Evolutionary conservation across 2,329 filamentous ascomycete genomes (phyloP).

Genomic region (Lachnellula occidentalis): DNA sequence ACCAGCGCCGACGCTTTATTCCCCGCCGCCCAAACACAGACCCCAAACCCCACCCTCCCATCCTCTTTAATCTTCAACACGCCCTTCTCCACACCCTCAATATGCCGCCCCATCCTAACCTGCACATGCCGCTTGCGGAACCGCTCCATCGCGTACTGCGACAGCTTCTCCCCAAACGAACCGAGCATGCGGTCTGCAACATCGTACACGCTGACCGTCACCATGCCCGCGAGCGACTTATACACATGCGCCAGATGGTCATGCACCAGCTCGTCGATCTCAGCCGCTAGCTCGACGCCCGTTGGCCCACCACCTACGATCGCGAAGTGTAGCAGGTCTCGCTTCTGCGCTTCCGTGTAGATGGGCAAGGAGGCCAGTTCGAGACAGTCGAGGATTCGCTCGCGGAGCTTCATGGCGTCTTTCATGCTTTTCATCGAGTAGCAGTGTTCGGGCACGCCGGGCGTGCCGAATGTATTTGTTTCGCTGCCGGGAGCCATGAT

Average conservation of each 20-base stretch:
- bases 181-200: slow-evolving; percentile 66
- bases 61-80: slow-evolving; percentile 33
- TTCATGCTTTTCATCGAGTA: slow-evolving; percentile 78
- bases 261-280: slow-evolving; percentile 65
- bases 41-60: slow-evolving; percentile 37
- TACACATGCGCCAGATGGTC: slow-evolving; percentile 62
- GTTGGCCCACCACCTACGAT: slow-evolving; percentile 67
- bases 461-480: slow-evolving; percentile 68
- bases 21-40: slow-evolving; percentile 66
- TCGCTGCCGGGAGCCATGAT: slow-evolving; percentile 38
- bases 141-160: slow-evolving; percentile 61
- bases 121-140: slow-evolving; percentile 61
- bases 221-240: slow-evolving; percentile 50
- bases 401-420: slow-evolving; percentile 64
- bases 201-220: slow-evolving; percentile 67
- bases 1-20: slow-evolving; percentile 62
- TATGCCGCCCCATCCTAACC: slow-evolving; percentile 63
- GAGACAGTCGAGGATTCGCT: slow-evolving; percentile 58
- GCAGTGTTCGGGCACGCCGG: slow-evolving; percentile 74
- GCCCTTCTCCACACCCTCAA: slow-evolving; percentile 36
- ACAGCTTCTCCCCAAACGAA: slow-evolving; percentile 67
- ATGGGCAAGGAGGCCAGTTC: slow-evolving; percentile 62
- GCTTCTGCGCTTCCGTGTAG: slow-evolving; percentile 47
- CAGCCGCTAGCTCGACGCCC: slow-evolving; percentile 66
- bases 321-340: slow-evolving; percentile 64